Conservation (phyloP, 345 rosid genomes). For the Eucalyptus sp. region DNA sequence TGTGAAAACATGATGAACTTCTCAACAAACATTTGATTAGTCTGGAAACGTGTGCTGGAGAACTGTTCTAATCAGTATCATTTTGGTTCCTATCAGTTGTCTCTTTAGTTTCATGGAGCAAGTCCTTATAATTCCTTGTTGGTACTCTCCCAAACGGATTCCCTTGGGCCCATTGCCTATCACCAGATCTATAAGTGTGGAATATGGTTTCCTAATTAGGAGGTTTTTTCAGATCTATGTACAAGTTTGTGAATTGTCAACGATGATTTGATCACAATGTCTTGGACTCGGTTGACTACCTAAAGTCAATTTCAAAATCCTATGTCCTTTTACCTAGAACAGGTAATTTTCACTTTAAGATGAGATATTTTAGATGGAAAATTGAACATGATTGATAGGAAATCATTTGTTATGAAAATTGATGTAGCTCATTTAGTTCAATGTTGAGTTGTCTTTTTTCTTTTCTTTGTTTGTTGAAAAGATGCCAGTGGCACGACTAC, state of each 20-base stretch:
- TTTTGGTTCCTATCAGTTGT: neutral
- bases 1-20: too few species aligned
- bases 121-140: neutral
- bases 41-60: too few species aligned
- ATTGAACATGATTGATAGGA: neutral
- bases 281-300: neutral
- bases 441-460: neutral
- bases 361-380: neutral
- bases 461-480: too few species aligned
- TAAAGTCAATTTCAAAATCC: neutral
- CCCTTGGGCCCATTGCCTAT: neutral
- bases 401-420: neutral
- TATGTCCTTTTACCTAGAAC: neutral
- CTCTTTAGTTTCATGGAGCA: neutral
- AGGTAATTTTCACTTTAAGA: neutral
- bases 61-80: neutral
- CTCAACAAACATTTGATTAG: too few species aligned
- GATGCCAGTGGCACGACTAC: neutral
- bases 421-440: neutral
- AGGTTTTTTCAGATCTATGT: neutral
- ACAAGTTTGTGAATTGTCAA: neutral
- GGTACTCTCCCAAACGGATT: neutral
- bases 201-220: neutral
- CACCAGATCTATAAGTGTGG: neutral
- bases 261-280: neutral